Base-by-base conservation (phyloP, 371 early-diverging fungal species). In the Quaeritorhiza haematococci region DNA sequence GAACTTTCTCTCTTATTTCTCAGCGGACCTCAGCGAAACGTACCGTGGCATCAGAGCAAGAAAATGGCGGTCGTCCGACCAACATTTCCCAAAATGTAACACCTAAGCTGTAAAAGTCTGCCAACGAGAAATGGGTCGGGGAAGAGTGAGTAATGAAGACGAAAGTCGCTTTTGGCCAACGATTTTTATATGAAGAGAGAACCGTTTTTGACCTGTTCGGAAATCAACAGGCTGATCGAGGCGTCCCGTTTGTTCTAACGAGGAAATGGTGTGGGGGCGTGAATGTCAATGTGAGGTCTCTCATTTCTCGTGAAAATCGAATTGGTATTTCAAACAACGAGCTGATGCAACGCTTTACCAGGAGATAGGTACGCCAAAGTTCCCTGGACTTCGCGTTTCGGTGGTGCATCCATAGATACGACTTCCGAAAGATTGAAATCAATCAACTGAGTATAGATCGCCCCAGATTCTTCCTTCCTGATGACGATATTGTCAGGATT, bases 31-130 rank as follows among this genome's bases (percentile, higher is more conserved):
- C 21, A 47, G 19, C 17, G 24, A 47, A 47, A 46, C 57, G 33
- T 62, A 74, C 75, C 61, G 69, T 52, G 0, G 68, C 62, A 49
- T 75, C 76, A 23, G 49, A 47, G 46, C 52, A 66, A 7, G 61
- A 42, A 56, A 66, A 75, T 8, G 73, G 67, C 3, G 62, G 66
- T 2, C 45, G 21, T 17, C 76, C 76, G 17, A 69, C 58, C 0
- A 72, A 45, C 3, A 72, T 17, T 44, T 75, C 76, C 76, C 76
- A 75, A 1, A 75, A 46, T 4, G 73, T 75, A 4, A 75, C 45
- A 17, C 76, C 76, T n/a, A 75, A 41, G 58, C 69, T 71, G 49
- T 75, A 75, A 34, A 75, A 67, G 46, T 75, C 76, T 71, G 32
- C 10, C 17, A 38, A 21, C 3, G 21, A 58, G 28, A 24, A 33